Evolutionary conservation across 257 asterid genomes (phyloP), one percentile per base, ranked within the genome.

Genomic region (Plantago elongata): DNA sequence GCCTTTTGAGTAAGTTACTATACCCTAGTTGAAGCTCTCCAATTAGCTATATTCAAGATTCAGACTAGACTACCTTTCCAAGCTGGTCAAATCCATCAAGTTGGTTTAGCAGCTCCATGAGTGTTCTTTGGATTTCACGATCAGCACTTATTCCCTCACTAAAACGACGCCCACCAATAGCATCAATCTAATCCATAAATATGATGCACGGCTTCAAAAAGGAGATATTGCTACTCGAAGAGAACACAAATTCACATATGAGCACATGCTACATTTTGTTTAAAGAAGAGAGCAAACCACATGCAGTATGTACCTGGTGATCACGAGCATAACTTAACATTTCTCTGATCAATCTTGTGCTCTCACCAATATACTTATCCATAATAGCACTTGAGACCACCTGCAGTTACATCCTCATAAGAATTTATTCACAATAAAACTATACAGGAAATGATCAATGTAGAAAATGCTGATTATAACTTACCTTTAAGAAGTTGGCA

Each of bases 131-230:
- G 68, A 90, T 90, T 77, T 90, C 98, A 72, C 96, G 96, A 64
- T 90, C 96, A 60, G 95, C 96, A 79, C 96, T 90, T 14, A 96
- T 90, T 72, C 98, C 98, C 74, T 88, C 98, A 16, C 96, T 90
- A 71, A 90, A 90, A 62, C 95, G 93, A 11, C 96, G 87, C 13
- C 97, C 97, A 63, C 96, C 95, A 65, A 87, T 87, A 60, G 96
- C 97, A 77, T 90, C 96, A 49, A 90, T 90, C 80, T 90, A 96
- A 67, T 88, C 98, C 98, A 88, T 90, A 74, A 90, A 90, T 38
- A 90, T 90, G 73, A 90, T 90, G 82, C 98, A 90, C 14, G 98
- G 98, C 98, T 90, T 59, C 65, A 72, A 27, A 45, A 48, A 15
- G 54, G 40, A 60, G 62, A 66, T 46, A 5, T 4, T 17, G 16